Percentiles rank a stretch among this genome's conserved stretches.
These are phyloP conservation scores for Cystobasidium sp. DNA, from an alignment of 1,284 basidiomycete species.

Conservation along the genomic window DNA sequence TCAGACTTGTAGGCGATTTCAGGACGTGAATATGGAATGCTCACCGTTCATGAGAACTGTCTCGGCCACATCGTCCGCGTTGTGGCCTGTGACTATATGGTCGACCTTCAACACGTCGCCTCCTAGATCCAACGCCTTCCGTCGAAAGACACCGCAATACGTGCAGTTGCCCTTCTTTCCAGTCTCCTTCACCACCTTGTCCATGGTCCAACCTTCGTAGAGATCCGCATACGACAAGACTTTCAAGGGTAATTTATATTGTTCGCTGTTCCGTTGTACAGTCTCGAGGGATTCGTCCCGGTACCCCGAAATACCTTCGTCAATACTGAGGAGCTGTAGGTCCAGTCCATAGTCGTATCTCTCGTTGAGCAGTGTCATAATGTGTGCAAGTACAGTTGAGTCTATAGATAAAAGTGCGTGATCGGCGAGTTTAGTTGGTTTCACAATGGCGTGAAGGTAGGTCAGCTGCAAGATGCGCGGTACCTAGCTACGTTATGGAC, in stretches of 20 bases:
- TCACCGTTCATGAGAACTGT: conserved; percentile 97
- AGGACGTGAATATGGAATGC: conserved; percentile 54
- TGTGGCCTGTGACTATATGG: conserved; percentile 98
- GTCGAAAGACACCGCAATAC: conserved; percentile 95
- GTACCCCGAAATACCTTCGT: conserved; percentile 98
- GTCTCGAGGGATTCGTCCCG: conserved; percentile 96
- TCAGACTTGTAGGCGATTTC: not conserved
- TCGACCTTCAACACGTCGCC: conserved; percentile 87
- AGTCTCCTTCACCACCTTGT: conserved; percentile 87
- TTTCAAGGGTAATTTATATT: conserved; percentile 94
- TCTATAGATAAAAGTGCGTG: conserved; percentile 62
- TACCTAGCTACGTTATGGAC: not conserved
- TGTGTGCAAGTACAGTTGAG: conserved; percentile 95
- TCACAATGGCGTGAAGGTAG: not conserved
- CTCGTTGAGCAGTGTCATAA: conserved; percentile 93
- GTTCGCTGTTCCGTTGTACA: conserved; percentile 93
- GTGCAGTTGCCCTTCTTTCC: conserved; percentile 99
- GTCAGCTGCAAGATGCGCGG: not conserved
- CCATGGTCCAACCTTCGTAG: conserved; percentile 98
- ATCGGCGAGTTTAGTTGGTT: not conserved
- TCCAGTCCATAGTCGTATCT: conserved; percentile 91
- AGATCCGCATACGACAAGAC: conserved; percentile 94
- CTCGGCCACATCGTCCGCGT: conserved; percentile 98
- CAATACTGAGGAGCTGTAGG: conserved; percentile 91
- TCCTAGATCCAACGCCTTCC: conserved; percentile 94